Conservation (phyloP, 2,329 filamentous ascomycete genomes). For the Parastagonospora avenae region DNA sequence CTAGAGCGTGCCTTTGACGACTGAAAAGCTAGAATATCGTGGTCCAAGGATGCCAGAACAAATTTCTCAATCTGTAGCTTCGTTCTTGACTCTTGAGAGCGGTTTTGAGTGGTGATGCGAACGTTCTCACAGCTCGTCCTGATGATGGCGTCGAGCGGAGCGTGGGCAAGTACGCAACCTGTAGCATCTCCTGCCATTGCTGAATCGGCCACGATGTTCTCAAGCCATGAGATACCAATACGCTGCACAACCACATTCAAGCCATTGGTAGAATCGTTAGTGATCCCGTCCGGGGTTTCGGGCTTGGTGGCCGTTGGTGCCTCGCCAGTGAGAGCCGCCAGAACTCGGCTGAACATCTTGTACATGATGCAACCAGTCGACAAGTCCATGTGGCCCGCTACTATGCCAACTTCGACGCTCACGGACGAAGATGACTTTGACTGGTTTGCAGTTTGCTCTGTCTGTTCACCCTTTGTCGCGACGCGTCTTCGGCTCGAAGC, state of each 20-base stretch:
- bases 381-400: slow-evolving; percentile 42
- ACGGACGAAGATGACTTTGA: slow-evolving; percentile 23
- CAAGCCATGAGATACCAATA: slow-evolving; percentile 39
- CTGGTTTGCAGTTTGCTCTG: slow-evolving; percentile 5
- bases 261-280: slow-evolving; percentile 4
- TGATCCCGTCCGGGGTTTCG: neutral
- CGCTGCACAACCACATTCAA: slow-evolving; percentile 33
- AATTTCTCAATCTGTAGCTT: slow-evolving; percentile 50
- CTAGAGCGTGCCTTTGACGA: slow-evolving; percentile 28
- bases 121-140: slow-evolving; percentile 29
- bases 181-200: slow-evolving; percentile 8
- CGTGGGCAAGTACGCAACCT: slow-evolving; percentile 22
- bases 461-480: slow-evolving; percentile 6
- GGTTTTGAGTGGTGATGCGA: slow-evolving; percentile 27
- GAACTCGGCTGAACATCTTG: slow-evolving; percentile 32
- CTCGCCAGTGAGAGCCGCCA: slow-evolving; percentile 24
- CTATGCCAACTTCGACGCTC: slow-evolving; percentile 40
- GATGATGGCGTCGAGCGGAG: slow-evolving; percentile 37
- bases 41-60: slow-evolving; percentile 53
- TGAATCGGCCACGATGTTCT: slow-evolving; percentile 34
- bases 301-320: slow-evolving; percentile 1
- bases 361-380: slow-evolving; percentile 43
- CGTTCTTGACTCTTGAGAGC: slow-evolving; percentile 14
- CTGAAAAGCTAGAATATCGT: slow-evolving; percentile 60
- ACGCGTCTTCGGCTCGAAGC: slow-evolving; percentile 25